phyloP scores from a whole-genome alignment of 2,329 filamentous ascomycete genomes.

The Penicillium sp. region DNA sequence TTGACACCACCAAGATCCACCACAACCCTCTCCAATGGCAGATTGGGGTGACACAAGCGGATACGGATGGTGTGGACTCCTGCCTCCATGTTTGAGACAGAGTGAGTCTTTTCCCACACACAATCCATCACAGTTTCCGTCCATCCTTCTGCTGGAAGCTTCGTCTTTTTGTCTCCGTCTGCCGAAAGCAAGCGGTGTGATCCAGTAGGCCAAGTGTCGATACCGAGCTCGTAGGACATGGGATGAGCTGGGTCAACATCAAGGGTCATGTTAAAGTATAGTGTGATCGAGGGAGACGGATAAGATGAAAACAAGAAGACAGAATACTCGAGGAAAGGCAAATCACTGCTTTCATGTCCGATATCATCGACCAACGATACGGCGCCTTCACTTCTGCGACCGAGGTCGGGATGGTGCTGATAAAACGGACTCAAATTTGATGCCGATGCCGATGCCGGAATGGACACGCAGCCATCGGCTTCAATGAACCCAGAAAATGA shows the following conservation, averaged over 20 bases:
- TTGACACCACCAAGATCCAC: conserved; percentile 58
- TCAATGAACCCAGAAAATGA: conserved; percentile 65
- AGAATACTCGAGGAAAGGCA: conserved; percentile 57
- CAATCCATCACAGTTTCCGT: conserved; percentile 15
- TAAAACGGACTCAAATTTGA: conserved; percentile 3
- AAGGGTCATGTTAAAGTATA: conserved; percentile 48
- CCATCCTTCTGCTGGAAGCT: conserved; percentile 15
- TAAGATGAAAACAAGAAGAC: conserved; percentile 61
- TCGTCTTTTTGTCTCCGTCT: conserved; percentile 8
- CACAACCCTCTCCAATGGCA: conserved; percentile 59
- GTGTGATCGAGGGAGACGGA: conserved; percentile 40
- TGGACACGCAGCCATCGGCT: conserved; percentile 50
- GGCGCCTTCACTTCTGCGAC: conserved; percentile 7
- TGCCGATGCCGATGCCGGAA: conserved; percentile 16
- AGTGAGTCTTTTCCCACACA: conserved; percentile 14
- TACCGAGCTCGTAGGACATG: conserved; percentile 53
- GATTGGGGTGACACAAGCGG: conserved; percentile 48
- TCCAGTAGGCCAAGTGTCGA: conserved; percentile 41
- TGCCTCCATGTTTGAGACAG: conserved; percentile 9
- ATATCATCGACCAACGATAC: not conserved
- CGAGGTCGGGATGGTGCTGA: conserved; percentile 14
- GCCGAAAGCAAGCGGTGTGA: conserved; percentile 7
- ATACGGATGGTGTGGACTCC: conserved; percentile 14
- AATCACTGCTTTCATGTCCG: not conserved
- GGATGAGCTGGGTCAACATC: conserved; percentile 54